A percentile compares a stretch with the other conserved stretches of the same genome.
Conservation (phyloP, 2,329 filamentous ascomycete species). For the Beauveria scarabaeidicola region DNA sequence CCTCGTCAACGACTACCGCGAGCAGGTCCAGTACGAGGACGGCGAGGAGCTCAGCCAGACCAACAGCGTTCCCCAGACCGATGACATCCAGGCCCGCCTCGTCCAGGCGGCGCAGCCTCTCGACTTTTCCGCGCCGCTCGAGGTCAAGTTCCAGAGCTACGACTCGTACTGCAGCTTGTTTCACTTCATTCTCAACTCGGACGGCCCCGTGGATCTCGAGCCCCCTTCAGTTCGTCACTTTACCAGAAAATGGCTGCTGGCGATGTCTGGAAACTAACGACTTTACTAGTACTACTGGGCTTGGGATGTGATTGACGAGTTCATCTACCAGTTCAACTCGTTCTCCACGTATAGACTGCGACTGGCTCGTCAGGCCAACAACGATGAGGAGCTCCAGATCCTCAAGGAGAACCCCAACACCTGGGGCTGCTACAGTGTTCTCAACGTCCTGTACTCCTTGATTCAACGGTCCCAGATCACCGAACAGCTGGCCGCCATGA, state of each 20-base stretch:
- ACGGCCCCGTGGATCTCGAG: slow-evolving; percentile 96
- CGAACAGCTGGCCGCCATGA: slow-evolving; percentile 91
- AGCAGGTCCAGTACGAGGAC: slow-evolving; percentile 92
- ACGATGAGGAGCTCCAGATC: slow-evolving; percentile 85
- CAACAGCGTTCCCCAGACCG: slow-evolving; percentile 63
- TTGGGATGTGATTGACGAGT: slow-evolving; percentile 99
- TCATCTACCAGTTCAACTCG: slow-evolving; percentile 99
- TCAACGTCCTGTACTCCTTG: slow-evolving; percentile 98
- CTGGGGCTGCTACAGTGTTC: slow-evolving; percentile 98
- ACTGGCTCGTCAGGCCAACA: slow-evolving; percentile 72
- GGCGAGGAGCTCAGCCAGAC: slow-evolving; percentile 71
- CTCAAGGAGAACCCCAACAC: slow-evolving; percentile 96
- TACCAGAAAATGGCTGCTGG: background rate
- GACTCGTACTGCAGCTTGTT: slow-evolving; percentile 99
- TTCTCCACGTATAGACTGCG: slow-evolving; percentile 96
- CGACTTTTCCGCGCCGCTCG: slow-evolving; percentile 90
- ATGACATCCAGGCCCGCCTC: slow-evolving; percentile 89
- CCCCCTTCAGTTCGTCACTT: slow-evolving; percentile 73
- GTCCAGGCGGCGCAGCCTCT: slow-evolving; percentile 87
- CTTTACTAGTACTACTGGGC: slow-evolving; percentile 91
- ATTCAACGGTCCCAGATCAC: slow-evolving; percentile 98
- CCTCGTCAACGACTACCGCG: slow-evolving; percentile 89
- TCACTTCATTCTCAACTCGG: slow-evolving; percentile 98
- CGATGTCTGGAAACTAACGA: slow-evolving; percentile 10
- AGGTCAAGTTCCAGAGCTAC: slow-evolving; percentile 97